These are phyloP conservation scores for Lophiotrema nucula DNA, from an alignment of 495 filamentous ascomycete species.

Conservation along the genomic window DNA sequence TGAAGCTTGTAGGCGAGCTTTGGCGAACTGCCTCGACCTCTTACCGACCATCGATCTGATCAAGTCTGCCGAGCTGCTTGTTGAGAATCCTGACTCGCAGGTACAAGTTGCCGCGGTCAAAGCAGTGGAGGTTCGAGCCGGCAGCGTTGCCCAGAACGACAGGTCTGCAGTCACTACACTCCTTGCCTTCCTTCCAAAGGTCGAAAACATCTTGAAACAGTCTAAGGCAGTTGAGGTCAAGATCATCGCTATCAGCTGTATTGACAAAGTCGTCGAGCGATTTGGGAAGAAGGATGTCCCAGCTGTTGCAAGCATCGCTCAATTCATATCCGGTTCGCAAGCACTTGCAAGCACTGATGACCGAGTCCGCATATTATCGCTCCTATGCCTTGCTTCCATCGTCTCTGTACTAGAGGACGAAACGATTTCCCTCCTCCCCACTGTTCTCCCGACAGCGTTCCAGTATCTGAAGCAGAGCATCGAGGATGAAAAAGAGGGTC, in stretches of 20 bases:
- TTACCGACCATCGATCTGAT: conserved; percentile 82
- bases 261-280: conserved; percentile 85
- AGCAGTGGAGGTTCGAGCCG: conserved; percentile 72
- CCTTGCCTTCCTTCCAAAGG: conserved; percentile 76
- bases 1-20: conserved; percentile 63
- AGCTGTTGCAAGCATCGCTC: conserved; percentile 61
- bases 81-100: conserved; percentile 67
- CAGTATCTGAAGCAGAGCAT: conserved; percentile 65
- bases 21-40: conserved; percentile 72
- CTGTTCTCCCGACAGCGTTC: conserved; percentile 67
- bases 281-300: conserved; percentile 84
- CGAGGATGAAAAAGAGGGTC: conserved; percentile 51
- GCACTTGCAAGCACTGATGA: conserved; percentile 72
- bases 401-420: conserved; percentile 81
- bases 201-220: conserved; percentile 70
- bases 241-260: conserved; percentile 77
- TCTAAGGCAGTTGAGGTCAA: conserved; percentile 70
- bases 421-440: conserved; percentile 78
- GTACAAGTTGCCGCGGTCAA: conserved; percentile 76
- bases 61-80: conserved; percentile 73
- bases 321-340: conserved; percentile 69
- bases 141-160: conserved; percentile 64
- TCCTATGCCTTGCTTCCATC: conserved; percentile 85
- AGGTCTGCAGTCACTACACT: conserved; percentile 63
- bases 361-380: conserved; percentile 71